Percentiles rank a stretch among this genome's conserved stretches.
Conservation (phyloP, 371 early-diverging fungal genomes). For the Mortierella sp. region DNA sequence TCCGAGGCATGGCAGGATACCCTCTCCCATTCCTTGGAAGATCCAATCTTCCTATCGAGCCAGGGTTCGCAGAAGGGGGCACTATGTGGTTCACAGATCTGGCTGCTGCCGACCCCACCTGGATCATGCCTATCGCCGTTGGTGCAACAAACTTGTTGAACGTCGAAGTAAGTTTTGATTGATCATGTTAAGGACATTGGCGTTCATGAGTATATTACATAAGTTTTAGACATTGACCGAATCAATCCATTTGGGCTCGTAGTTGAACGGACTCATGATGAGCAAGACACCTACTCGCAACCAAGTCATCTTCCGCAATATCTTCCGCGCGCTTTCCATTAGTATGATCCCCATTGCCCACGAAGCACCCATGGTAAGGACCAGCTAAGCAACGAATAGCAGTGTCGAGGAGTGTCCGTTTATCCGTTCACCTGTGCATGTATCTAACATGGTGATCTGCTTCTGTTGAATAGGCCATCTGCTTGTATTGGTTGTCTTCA, state of each 20-base stretch:
- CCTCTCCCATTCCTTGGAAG: constrained; percentile 69
- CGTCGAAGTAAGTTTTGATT: constrained; percentile 70
- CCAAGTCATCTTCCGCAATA: constrained; percentile 66
- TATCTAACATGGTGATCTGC: background rate
- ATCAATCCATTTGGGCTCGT: background rate
- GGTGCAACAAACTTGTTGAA: constrained; percentile 79
- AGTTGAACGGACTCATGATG: constrained; percentile 68
- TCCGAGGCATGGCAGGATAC: constrained; percentile 76
- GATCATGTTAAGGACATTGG: background rate
- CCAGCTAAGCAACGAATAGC: no score
- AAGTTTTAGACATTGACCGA: background rate
- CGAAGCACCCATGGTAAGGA: constrained; percentile 75
- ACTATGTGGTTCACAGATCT: constrained; percentile 79
- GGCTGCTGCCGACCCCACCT: constrained; percentile 78
- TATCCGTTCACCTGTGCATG: background rate
- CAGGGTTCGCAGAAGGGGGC: constrained; percentile 77
- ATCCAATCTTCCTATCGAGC: constrained; percentile 51
- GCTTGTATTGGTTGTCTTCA: constrained; percentile 76
- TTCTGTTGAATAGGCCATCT: constrained; percentile 58
- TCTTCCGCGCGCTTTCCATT: constrained; percentile 72
- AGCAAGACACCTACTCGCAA: constrained; percentile 61
- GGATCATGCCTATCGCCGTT: constrained; percentile 76
- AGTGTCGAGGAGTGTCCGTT: background rate
- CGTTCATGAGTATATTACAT: background rate
- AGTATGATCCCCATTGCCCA: constrained; percentile 78